Base-by-base conservation (phyloP, 208 protist genomes). In the Leptomonas pyrrhocoris region DNA sequence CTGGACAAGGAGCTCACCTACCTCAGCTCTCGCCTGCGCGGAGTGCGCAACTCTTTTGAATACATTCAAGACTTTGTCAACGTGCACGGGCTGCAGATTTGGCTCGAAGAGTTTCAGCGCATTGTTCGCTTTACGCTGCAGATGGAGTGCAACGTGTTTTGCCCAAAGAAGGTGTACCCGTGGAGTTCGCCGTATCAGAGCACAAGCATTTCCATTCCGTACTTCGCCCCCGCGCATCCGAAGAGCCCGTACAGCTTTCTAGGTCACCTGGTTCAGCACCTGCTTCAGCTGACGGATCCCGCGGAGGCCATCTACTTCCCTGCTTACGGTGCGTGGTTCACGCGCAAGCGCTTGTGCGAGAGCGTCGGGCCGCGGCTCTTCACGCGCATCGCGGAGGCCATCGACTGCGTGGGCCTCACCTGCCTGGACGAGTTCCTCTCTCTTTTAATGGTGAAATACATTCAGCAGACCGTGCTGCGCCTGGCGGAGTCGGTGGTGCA, bases 61-160 rank as follows among this genome's bases (percentile, higher is more conserved):
- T 99, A 98, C 74, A 97, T 99, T 59, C 96, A 98, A 68, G 98
- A 99, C 77, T 99, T 99, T 77, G 80, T 99, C 0, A 95, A 96
- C 74, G 94, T 99, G 21, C 94, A 98, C 76, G 98, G 98, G n/a
- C 81, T 99, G 23, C 80, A 86, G 36, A 93, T 99, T 30, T 99
- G 98, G 98, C 83, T 98, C 70, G 97, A 98, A 67, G 98, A 99
- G 78, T 98, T 99, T 56, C 85, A 88, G 12, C 86, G 98, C 46
- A 97, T 99, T 48, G 81, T 99, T 16, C 92, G 96, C 72, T 99
- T 97, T 68, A 98, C 98, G 69, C 90, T 99, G 13, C 97, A 99
- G 78, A 98, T 98, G 85, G 98, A 98, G 83, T 97, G 94, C 75
- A 98, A 98, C 80, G 73, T 68, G 5, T 99, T 98, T 69, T 82